Percentiles rank a stretch among this genome's conserved stretches.
These are phyloP conservation scores for Stephanodiscus minutulus DNA, from an alignment of 108 stramenopile species.

Conservation along the genomic window DNA sequence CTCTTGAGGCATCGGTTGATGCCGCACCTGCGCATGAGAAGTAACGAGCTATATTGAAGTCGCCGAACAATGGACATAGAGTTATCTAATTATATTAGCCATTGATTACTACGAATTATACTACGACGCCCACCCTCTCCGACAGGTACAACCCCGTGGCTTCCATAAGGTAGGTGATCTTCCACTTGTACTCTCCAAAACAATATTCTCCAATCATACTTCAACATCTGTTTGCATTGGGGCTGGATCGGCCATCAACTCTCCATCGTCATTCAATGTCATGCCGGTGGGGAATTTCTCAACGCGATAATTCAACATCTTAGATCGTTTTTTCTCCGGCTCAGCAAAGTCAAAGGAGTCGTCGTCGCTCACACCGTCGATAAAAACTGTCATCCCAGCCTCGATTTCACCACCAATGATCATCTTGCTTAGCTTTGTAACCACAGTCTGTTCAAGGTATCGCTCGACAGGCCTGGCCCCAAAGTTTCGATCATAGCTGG, in stretches of 20 bases:
- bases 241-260: slow-evolving; percentile 35
- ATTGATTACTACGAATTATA: too few species aligned
- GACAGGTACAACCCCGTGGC: too few species aligned
- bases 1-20: too few species aligned
- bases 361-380: slow-evolving; percentile 72
- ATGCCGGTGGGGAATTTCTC: slow-evolving; percentile 40
- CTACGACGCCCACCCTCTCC: too few species aligned
- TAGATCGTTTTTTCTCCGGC: slow-evolving; percentile 36
- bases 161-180: too few species aligned
- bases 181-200: too few species aligned
- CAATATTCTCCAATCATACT: too few species aligned
- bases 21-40: too few species aligned
- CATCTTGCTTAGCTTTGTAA: slow-evolving; percentile 82
- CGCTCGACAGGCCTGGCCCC: slow-evolving; percentile 88
- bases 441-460: slow-evolving; percentile 78
- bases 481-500: slow-evolving; percentile 75
- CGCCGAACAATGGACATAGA: too few species aligned
- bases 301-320: slow-evolving; percentile 44
- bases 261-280: slow-evolving; percentile 53
- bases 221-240: too few species aligned
- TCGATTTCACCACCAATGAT: slow-evolving; percentile 73
- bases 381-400: slow-evolving; percentile 73
- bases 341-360: slow-evolving; percentile 60
- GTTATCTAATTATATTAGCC: too few species aligned
- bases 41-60: too few species aligned